Evolutionary conservation across 2,329 filamentous ascomycete species (phyloP).

Genomic region (Aspergillus fijiensis): DNA sequence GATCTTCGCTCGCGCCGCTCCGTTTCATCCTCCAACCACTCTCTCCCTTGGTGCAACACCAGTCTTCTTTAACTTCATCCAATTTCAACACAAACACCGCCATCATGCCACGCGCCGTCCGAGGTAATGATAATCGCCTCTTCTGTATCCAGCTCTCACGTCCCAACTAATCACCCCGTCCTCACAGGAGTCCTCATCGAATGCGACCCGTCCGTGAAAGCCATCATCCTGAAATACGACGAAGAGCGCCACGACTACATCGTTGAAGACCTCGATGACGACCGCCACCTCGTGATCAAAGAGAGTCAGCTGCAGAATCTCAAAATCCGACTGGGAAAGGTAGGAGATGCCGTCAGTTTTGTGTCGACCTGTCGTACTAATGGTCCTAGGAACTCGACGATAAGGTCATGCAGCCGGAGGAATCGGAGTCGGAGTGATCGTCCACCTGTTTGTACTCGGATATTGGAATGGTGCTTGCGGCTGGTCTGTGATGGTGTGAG

Average conservation of each 20-base stretch:
- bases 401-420: constrained; percentile 49
- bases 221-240: constrained; percentile 51
- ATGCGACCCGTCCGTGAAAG: constrained; percentile 51
- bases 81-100: no score
- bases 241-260: constrained; percentile 49
- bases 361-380: not conserved
- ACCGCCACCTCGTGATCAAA: constrained; percentile 47
- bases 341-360: constrained; percentile 20
- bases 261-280: constrained; percentile 49
- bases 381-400: constrained; percentile 47
- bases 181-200: constrained; percentile 46
- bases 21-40: not conserved
- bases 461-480: no score
- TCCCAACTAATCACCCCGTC: constrained; percentile 6
- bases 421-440: constrained; percentile 44
- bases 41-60: not conserved
- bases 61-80: not conserved
- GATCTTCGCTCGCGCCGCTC: no score
- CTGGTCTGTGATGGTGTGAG: no score
- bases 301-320: constrained; percentile 46
- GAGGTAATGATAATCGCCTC: constrained; percentile 28
- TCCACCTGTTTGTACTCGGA: not conserved
- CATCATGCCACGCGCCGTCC: constrained; percentile 43
- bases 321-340: constrained; percentile 44
- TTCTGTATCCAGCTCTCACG: no score